phyloP scores from a whole-genome alignment of 176 grass and related monocot genomes.

The Tuctoria greenei region DNA sequence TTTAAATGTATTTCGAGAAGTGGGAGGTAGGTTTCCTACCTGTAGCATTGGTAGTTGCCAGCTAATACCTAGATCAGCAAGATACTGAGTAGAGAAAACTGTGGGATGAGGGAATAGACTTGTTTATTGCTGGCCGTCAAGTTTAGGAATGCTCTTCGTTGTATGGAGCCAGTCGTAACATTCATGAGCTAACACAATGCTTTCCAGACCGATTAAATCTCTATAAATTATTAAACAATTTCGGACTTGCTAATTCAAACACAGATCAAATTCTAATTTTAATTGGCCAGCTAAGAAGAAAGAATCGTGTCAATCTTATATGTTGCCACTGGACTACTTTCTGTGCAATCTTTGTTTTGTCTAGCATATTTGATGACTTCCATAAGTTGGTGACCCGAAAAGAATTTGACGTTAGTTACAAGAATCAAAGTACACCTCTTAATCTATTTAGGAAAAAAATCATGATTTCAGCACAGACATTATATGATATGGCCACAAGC shows the following conservation, averaged over 20 bases:
- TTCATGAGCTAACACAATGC: not conserved
- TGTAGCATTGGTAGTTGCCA: not conserved
- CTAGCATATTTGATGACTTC: not conserved
- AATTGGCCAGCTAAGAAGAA: not conserved
- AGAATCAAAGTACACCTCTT: not conserved
- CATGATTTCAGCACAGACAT: not conserved
- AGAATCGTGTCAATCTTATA: not conserved
- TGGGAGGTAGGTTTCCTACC: not conserved
- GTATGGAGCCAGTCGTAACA: not conserved
- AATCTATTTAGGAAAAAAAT: not conserved
- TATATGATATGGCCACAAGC: not conserved
- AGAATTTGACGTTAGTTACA: slow-evolving; percentile 10
- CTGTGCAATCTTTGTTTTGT: not conserved
- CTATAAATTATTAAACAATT: not conserved
- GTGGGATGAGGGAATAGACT: not conserved
- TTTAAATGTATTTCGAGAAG: not conserved
- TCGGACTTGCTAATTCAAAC: not conserved
- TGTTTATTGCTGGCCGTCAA: not conserved
- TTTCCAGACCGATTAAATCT: not conserved
- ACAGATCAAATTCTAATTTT: not conserved
- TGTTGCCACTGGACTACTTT: not conserved
- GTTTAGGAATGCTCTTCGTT: not conserved
- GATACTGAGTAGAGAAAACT: not conserved
- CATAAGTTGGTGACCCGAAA: not conserved
- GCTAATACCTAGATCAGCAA: not conserved